Percentiles rank a stretch among this genome's conserved stretches.
Conservation (phyloP, 306 rosid genomes). For the Trifolium pratense region DNA sequence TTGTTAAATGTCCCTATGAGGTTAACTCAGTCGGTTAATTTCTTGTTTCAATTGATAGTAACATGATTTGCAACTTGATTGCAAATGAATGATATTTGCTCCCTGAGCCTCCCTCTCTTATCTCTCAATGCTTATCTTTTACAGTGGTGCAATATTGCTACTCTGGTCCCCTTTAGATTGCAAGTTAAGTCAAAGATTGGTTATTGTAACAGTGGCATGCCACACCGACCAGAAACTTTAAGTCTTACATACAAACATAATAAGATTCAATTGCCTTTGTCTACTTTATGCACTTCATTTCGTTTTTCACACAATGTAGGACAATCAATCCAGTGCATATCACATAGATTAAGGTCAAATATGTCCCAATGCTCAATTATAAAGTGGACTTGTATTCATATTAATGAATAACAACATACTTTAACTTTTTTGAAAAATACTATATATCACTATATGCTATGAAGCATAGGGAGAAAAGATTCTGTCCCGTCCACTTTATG, state of each 20-base stretch:
- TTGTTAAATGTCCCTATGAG: no score
- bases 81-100: no score
- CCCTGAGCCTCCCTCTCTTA: no score
- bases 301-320: slow-evolving; percentile 32
- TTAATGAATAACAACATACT: no score
- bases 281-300: slow-evolving; percentile 34
- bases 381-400: no score
- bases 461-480: no score
- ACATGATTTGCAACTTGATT: neutral
- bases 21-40: no score
- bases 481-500: no score
- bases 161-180: slow-evolving; percentile 48
- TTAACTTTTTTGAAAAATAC: no score
- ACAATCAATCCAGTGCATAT: slow-evolving; percentile 17
- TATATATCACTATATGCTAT: no score
- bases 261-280: slow-evolving; percentile 31
- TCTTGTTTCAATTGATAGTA: neutral
- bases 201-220: slow-evolving; percentile 35
- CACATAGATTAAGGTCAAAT: slow-evolving; percentile 38
- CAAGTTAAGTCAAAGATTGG: slow-evolving; percentile 50
- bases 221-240: slow-evolving; percentile 41
- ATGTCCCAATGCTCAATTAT: no score
- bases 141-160: slow-evolving; percentile 29
- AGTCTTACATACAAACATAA: slow-evolving; percentile 20
- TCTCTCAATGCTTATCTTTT: no score